Conservation (phyloP, 2,329 filamentous ascomycete species). For the Penicillium sp. region DNA sequence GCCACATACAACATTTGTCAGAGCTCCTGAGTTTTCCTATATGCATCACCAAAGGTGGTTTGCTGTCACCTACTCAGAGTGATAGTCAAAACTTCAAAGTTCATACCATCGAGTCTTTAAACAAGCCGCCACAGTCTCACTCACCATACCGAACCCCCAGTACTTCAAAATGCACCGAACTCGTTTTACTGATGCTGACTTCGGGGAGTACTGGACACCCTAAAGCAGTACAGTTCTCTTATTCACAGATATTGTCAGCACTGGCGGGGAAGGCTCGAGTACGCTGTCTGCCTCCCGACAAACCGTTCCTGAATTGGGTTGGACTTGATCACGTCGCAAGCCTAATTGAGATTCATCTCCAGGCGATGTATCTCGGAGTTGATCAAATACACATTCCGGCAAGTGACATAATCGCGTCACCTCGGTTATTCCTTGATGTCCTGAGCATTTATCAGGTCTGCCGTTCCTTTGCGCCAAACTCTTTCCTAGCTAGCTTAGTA, state of each 20-base stretch:
- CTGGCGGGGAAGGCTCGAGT: conserved; percentile 34
- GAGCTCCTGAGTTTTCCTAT: conserved; percentile 20
- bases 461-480: conserved; percentile 36
- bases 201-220: conserved; percentile 49
- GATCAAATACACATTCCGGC: conserved; percentile 47
- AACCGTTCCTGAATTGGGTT: conserved; percentile 35
- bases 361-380: conserved; percentile 34
- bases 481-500: conserved; percentile 28
- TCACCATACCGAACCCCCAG: background rate
- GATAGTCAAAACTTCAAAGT: too few relatives aligned
- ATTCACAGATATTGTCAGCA: conserved; percentile 41
- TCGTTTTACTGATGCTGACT: conserved; percentile 46
- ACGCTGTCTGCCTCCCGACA: background rate
- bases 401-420: conserved; percentile 26
- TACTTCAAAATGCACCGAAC: background rate
- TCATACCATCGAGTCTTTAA: background rate
- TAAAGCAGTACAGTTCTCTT: conserved; percentile 46
- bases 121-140: background rate
- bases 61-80: background rate
- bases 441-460: conserved; percentile 25
- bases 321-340: conserved; percentile 36
- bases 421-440: conserved; percentile 26
- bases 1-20: conserved; percentile 25
- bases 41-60: background rate
- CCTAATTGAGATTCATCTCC: conserved; percentile 36